Percentiles rank a stretch among this genome's conserved stretches.
Evolutionary conservation across 495 filamentous ascomycete genomes (phyloP).

Genomic region (Sabuloglossum arenarium): DNA sequence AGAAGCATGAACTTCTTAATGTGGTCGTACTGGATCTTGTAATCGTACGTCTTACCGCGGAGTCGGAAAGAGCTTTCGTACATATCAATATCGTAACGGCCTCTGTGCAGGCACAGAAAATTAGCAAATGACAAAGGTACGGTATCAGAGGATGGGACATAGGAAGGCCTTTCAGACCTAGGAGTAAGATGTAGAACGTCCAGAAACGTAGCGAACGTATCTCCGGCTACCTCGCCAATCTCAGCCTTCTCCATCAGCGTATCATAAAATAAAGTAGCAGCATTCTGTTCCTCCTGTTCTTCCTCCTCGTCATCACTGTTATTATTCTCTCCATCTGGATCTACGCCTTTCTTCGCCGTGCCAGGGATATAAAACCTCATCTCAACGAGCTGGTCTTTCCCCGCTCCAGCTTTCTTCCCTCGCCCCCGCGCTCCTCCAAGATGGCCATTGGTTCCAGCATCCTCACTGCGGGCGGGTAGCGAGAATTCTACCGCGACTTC

Average conservation of each 20-base stretch:
- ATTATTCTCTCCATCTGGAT: slow-evolving; percentile 34
- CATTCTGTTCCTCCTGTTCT: slow-evolving; percentile 69
- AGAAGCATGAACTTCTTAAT: slow-evolving; percentile 99
- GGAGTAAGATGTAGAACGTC: slow-evolving; percentile 95
- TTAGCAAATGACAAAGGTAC: background rate
- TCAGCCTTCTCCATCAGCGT: slow-evolving; percentile 97
- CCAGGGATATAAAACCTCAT: slow-evolving; percentile 99
- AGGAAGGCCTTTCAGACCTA: slow-evolving; percentile 31
- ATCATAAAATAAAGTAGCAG: slow-evolving; percentile 89
- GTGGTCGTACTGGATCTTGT: slow-evolving; percentile 94
- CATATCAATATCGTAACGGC: slow-evolving; percentile 99
- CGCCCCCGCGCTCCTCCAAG: slow-evolving; percentile 58
- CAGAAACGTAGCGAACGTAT: slow-evolving; percentile 91
- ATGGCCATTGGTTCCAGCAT: slow-evolving; percentile 49
- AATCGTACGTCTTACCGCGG: slow-evolving; percentile 98
- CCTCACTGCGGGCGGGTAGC: slow-evolving; percentile 38
- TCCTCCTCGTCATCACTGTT: slow-evolving; percentile 48
- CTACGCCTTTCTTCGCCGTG: slow-evolving; percentile 65
- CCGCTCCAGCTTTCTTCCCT: slow-evolving; percentile 74
- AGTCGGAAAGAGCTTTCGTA: slow-evolving; percentile 96
- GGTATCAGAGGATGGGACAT: background rate
- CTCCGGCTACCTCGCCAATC: slow-evolving; percentile 94
- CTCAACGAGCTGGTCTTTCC: slow-evolving; percentile 82
- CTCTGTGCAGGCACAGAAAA: slow-evolving; percentile 33
- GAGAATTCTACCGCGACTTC: slow-evolving; percentile 94